Evolutionary conservation across 495 filamentous ascomycete species (phyloP), one percentile per base, ranked within the genome.

Genomic region (Parathielavia hyrcaniae): DNA sequence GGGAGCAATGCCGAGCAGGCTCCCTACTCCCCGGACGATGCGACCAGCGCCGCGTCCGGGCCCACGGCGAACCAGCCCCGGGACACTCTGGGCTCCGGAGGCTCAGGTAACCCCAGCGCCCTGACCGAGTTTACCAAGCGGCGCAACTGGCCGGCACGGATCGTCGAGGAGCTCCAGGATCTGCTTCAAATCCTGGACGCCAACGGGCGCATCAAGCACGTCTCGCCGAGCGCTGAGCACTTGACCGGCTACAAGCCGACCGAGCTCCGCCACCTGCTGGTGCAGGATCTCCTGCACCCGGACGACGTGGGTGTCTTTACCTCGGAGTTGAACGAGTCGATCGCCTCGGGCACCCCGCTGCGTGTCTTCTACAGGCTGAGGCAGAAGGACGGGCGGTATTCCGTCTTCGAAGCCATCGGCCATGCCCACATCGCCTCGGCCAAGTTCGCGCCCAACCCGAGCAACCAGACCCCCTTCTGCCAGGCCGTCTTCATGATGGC

Each of bases 401-500:
- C 80, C 44, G 87, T 97, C 46, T 87, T 98, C 61, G 93, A 97
- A 69, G 83, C 89, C 7, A 84, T 90, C 63, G 93, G 93, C 9
- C 93, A 98, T 66, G 88, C 92, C 26, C 93, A 98, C 72, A 81
- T 96, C 55, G 82, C 86, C 17, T 80, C 81, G n/a, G 83, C 88
- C 54, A 77, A 80, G 53, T 78, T 78, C 44, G 75, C 77, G 17
- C 86, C 84, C 54, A 85, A 84, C 59, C 79, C 81, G 0, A 79
- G 76, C 39, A 84, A 85, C 54, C 76, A 77, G 53, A 76, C 83
- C 32, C 81, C 84, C 4, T 86, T 85, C 61, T 96, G 92, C 71
- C 82, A 86, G 59, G 91, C 92, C 17, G 87, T 96, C 66, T 96
- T 97, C 71, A 88, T 98, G 76, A 89, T 96, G 83, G 84, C 90